Base-by-base conservation (phyloP, 208 protist genomes). In the Phytomonas sp. region DNA sequence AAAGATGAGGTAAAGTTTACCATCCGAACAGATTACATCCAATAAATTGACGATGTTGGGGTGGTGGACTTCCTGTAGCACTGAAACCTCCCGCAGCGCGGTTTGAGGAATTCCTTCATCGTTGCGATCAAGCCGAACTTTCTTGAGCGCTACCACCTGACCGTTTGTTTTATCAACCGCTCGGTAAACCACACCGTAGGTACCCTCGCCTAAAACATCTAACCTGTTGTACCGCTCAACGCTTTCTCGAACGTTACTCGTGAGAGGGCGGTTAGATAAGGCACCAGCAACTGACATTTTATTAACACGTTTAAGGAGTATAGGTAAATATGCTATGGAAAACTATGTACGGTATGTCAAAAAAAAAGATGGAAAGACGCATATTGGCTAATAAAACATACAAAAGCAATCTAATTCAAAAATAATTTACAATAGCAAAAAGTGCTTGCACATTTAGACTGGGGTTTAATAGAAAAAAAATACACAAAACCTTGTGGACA, bases 51-150 rank as follows among this genome's bases (percentile, higher is more conserved):
- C 96, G 78, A 99, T 98, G 72, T 99, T 99, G 0, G 93, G 88
- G 70, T 99, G 98, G 60, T 98, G 84, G 33, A 99, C 77, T 79
- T 99, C 96, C 69, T 99, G 98, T 33, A 99, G 81, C 23, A 99
- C 87, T 3, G 97, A 98, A 26, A 99, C 98, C 79, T 99, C 98
- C 42, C 98, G 84, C 60, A 99, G 94, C 6, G 98, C 95, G 8
- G 98, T 99, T 26, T 92, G 87, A 7, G 98, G 98, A 62, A 99
- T 97, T 12, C 98, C 98, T 63, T 99, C 98, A 65, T 99, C 98
- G n/a, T 97, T 97, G 29, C 92, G 84, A 69, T 99, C 97, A 1
- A 99, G 75, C 31, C 96, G 84, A 34, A 99, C 98, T 68, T 99
- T 99, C 75, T 99, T 99, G 10, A 99, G 69, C 0, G 98, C 98